Evolutionary conservation across 169 alveolate species (phyloP).

Genomic region (Eimeria necatrix): DNA sequence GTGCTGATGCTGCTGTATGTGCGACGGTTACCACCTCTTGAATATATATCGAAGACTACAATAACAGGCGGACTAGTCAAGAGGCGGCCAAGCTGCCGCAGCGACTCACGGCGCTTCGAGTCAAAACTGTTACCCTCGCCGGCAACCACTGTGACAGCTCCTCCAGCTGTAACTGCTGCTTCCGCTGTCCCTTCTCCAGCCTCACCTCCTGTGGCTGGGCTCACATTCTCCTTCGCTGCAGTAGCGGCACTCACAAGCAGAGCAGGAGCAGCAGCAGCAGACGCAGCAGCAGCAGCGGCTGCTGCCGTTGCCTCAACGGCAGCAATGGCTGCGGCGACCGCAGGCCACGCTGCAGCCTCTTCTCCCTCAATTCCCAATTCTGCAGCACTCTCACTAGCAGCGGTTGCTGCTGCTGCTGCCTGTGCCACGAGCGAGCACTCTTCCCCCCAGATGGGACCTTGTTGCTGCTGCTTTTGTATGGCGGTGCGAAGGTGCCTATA

Average conservation of each 20-base stretch:
- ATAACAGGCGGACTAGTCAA: conserved; percentile 47
- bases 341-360: conserved; percentile 64
- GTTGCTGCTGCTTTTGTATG: conserved; percentile 42
- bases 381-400: conserved; percentile 41
- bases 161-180: background rate
- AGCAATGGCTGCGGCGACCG: conserved; percentile 58
- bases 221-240: background rate
- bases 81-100: conserved; percentile 50
- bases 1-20: conserved; percentile 27
- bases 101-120: conserved; percentile 54
- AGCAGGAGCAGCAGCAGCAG: conserved; percentile 44
- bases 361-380: conserved; percentile 1
- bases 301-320: conserved; percentile 64
- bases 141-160: background rate
- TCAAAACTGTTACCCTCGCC: conserved; percentile 59
- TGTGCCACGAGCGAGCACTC: conserved; percentile 49
- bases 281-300: conserved; percentile 62
- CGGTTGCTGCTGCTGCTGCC: conserved; percentile 64
- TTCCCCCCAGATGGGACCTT: background rate
- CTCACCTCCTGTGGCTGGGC: background rate
- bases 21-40: conserved; percentile 30
- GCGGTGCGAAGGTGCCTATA: conserved; percentile 48
- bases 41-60: conserved; percentile 30
- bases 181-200: background rate
- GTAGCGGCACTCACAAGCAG: background rate